phyloP scores from a whole-genome alignment of 441 rosid species.

The Euphorbia neoarborescens region DNA sequence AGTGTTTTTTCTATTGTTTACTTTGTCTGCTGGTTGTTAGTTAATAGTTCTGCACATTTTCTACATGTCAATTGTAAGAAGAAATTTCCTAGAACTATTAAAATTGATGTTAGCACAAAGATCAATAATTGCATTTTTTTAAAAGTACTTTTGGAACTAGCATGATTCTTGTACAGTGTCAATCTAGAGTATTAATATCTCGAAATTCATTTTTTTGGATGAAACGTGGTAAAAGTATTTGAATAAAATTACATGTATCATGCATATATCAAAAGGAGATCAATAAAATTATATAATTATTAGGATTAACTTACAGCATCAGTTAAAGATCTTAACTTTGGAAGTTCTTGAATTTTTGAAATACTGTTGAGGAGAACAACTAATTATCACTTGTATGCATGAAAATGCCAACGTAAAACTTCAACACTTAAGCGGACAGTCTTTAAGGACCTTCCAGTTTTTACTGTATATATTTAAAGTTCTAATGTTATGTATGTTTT shows the following conservation, averaged over 20 bases:
- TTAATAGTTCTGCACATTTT: slow-evolving; percentile 6
- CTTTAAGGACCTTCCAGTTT: neutral
- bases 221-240: no score
- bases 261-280: neutral
- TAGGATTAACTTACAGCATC: neutral
- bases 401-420: neutral
- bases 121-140: no score
- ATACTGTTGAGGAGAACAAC: neutral
- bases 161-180: neutral
- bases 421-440: neutral
- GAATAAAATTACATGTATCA: no score
- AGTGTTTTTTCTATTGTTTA: slow-evolving; percentile 23
- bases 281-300: neutral
- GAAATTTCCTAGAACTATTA: neutral
- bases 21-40: neutral
- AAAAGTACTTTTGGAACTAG: no score
- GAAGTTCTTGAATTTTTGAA: neutral
- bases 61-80: neutral
- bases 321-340: neutral
- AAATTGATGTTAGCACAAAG: neutral
- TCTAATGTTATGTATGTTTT: neutral
- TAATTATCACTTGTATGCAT: neutral
- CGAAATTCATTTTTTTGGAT: no score
- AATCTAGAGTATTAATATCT: no score
- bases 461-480: neutral